Conservation (phyloP, 257 asterid species). For the Handroanthus guayacan region DNA sequence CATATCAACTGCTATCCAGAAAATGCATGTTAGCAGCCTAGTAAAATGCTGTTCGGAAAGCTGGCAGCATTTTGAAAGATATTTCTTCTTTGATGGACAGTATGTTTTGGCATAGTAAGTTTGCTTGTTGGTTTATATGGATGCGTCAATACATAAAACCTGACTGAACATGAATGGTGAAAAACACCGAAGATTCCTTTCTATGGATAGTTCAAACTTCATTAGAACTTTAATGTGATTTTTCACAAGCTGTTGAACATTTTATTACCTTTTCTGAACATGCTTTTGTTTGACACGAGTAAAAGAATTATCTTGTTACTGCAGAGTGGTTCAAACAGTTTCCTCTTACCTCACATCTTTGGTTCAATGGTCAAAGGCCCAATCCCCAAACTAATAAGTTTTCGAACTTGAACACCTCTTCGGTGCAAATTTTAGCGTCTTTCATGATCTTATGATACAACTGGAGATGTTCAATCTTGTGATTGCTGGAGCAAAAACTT, state of each 20-base stretch:
- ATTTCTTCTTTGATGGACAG: background rate
- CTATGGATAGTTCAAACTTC: background rate
- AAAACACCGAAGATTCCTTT: background rate
- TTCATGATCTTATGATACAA: background rate
- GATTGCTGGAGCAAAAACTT: background rate
- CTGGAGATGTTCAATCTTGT: background rate
- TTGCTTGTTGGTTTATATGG: background rate
- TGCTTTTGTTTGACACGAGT: background rate
- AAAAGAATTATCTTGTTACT: background rate
- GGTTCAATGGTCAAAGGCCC: constrained; percentile 1
- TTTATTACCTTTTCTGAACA: background rate
- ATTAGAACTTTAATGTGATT: background rate
- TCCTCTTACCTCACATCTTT: background rate
- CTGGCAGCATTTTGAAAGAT: background rate
- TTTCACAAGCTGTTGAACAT: background rate
- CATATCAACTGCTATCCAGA: background rate
- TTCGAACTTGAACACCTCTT: background rate
- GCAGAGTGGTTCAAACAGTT: background rate
- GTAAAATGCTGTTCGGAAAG: background rate
- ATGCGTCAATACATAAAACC: background rate
- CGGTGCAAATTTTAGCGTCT: background rate
- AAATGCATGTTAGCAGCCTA: background rate
- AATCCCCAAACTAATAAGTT: background rate
- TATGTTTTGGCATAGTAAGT: background rate
- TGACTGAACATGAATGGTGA: constrained; percentile 6